Percentiles rank a stretch among this genome's conserved stretches.
phyloP scores from a whole-genome alignment of 306 rosid genomes.

The Lablab purpureus region DNA sequence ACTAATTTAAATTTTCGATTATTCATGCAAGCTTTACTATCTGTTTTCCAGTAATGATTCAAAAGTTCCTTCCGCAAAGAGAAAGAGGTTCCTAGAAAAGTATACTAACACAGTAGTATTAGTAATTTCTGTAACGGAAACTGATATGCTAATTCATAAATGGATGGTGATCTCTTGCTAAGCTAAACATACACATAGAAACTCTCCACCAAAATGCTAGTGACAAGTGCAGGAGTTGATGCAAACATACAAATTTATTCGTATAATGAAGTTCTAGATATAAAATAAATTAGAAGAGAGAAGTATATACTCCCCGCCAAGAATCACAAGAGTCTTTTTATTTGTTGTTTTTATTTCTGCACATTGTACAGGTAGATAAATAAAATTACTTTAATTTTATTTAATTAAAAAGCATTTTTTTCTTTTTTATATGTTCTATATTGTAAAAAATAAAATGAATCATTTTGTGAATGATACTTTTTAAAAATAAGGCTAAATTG shows the following conservation, averaged over 20 bases:
- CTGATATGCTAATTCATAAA: slow-evolving; percentile 10
- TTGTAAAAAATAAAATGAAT: not conserved
- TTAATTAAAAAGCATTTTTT: not conserved
- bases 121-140: not conserved
- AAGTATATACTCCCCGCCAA: not conserved
- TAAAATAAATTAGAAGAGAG: slow-evolving; percentile 11
- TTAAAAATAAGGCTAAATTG: not conserved
- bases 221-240: slow-evolving; percentile 7
- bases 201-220: not conserved
- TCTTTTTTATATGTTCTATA: not conserved
- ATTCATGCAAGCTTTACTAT: not conserved
- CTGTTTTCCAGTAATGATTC: slow-evolving; percentile 29
- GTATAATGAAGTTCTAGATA: not conserved
- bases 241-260: not conserved
- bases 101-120: not conserved
- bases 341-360: not conserved
- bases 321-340: not conserved
- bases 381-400: not conserved
- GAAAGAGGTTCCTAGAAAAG: slow-evolving; percentile 17
- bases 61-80: not conserved
- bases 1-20: slow-evolving; percentile 24
- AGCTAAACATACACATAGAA: slow-evolving; percentile 5
- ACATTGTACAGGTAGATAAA: not conserved
- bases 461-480: not conserved
- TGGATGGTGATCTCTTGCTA: not conserved